Percentiles rank a stretch among this genome's conserved stretches.
These are phyloP conservation scores for Colletotrichum lupini DNA, from an alignment of 2,329 filamentous ascomycete genomes.

Conservation along the genomic window DNA sequence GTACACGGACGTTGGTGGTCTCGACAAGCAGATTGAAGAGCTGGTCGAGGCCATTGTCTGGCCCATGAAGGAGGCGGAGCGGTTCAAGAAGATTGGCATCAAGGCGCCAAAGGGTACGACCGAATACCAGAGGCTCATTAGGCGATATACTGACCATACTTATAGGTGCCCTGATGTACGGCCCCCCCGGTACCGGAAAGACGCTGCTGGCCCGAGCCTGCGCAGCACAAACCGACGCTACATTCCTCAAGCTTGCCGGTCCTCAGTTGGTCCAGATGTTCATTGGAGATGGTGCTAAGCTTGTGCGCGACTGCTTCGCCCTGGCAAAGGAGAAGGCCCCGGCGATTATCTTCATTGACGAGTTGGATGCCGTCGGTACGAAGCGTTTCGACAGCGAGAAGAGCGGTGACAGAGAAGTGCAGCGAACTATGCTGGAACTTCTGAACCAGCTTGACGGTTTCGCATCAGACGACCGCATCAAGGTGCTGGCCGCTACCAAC, in stretches of 20 bases:
- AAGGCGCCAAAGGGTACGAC: conserved; percentile 94
- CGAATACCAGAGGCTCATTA: conserved; percentile 14
- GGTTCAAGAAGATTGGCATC: conserved; percentile 99
- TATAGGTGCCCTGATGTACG: conserved; percentile 96
- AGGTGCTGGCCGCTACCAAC: conserved; percentile 95
- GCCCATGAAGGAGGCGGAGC: conserved; percentile 99
- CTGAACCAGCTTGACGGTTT: conserved; percentile 99
- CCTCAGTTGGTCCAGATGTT: conserved; percentile 99
- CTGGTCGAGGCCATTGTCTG: conserved; percentile 98
- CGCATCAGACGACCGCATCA: conserved; percentile 95
- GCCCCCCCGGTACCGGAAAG: conserved; percentile 90
- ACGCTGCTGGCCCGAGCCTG: conserved; percentile 94
- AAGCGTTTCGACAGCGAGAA: conserved; percentile 99
- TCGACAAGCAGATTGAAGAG: conserved; percentile 99
- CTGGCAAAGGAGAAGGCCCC: conserved; percentile 98
- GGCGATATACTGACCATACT: background rate
- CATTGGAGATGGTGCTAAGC: conserved; percentile 97
- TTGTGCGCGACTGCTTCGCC: conserved; percentile 97
- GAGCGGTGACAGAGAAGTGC: conserved; percentile 96
- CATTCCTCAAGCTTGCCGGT: conserved; percentile 97
- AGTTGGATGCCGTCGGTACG: conserved; percentile 96
- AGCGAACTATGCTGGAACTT: conserved; percentile 98
- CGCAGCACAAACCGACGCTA: conserved; percentile 97
- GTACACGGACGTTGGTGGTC: conserved; percentile 95
- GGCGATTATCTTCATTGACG: conserved; percentile 99